Conservation (phyloP, 257 asterid species). For the Penstemon newberryi region DNA sequence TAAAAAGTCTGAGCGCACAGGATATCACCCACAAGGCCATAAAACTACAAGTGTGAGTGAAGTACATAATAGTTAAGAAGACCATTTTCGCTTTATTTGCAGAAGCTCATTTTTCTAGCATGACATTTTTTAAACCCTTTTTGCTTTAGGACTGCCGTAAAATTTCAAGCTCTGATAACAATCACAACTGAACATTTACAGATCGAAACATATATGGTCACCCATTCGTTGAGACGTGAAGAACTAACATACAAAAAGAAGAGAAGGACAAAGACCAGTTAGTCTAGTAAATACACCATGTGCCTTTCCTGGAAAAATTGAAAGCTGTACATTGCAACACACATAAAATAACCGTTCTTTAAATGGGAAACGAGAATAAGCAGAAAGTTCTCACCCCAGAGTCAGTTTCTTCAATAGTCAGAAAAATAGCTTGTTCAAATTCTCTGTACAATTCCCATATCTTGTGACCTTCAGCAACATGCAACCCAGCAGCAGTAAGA, state of each 20-base stretch:
- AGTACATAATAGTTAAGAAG: neutral
- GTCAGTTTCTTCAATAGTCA: slow-evolving; percentile 60
- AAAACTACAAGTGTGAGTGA: too few species aligned
- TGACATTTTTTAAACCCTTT: slow-evolving; percentile 1
- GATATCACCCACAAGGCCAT: too few species aligned
- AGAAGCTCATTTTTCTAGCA: neutral
- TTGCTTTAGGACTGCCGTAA: neutral
- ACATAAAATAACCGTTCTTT: neutral
- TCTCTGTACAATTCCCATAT: slow-evolving; percentile 85
- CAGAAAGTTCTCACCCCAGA: slow-evolving; percentile 46
- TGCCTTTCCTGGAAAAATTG: slow-evolving; percentile 5
- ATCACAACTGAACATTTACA: slow-evolving; percentile 7
- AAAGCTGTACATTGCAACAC: slow-evolving; percentile 12
- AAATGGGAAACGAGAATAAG: slow-evolving; percentile 22
- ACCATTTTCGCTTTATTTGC: neutral
- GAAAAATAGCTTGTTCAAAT: slow-evolving; percentile 71
- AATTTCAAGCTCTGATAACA: slow-evolving; percentile 9
- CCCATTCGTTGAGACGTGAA: slow-evolving; percentile 6
- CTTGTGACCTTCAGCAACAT: slow-evolving; percentile 76
- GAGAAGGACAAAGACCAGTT: neutral
- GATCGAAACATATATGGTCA: neutral
- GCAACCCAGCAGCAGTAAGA: slow-evolving; percentile 85
- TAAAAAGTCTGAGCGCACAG: too few species aligned
- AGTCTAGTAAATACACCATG: slow-evolving; percentile 8
- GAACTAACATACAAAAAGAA: slow-evolving; percentile 6